Evolutionary conservation across 2,329 filamentous ascomycete species (phyloP), one percentile per base, ranked within the genome.

Genomic region (Proliferodiscus dingleyae): DNA sequence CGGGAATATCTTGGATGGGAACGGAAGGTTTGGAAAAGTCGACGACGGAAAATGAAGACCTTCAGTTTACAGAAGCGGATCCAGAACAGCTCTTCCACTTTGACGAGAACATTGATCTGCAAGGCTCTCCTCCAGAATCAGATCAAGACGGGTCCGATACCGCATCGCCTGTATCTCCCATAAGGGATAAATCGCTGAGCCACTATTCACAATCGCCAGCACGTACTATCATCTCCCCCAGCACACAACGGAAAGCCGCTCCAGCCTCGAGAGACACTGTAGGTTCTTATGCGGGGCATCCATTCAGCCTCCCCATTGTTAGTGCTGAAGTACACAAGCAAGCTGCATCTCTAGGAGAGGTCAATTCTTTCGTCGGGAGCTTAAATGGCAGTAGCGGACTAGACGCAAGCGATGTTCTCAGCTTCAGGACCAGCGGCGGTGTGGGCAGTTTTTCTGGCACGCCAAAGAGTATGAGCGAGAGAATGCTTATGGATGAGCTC

Each of bases 281-380:
- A 11, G 75, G 75, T 2, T 78, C 75, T n/a, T 78, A 76, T 54
- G 75, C 71, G 55, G 75, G 75, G 34, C 57, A 57, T 16, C 68
- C 75, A 11, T 71, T 80, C 38, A 66, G 69, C 28, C 75, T 78
- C 64, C 70, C 72, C 2, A 66, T 78, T 11, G 69, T 80, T 37
- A 68, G 74, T 39, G 67, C 72, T 7, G 68, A 73, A 18, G 43
- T 79, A 1, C 70, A 75, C 46, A 72, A 70, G 19, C 66, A 68
- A 52, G 74, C 74, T 2, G 70, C 67, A 9, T 69, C 70, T 9
- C 61, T 77, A 41, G 73, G 74, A 29, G 66, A 72, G 15, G 62
- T 78, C 37, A 69, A 66, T 49, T 70, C 67, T 18, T 77, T 78
- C 58, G 72, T 78, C 7, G 76, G 75, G 2, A 74, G 74, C 36